Evolutionary conservation across 768 basidiomycete species (phyloP), one percentile per base, ranked within the genome.

Genomic region (Russula vinacea): DNA sequence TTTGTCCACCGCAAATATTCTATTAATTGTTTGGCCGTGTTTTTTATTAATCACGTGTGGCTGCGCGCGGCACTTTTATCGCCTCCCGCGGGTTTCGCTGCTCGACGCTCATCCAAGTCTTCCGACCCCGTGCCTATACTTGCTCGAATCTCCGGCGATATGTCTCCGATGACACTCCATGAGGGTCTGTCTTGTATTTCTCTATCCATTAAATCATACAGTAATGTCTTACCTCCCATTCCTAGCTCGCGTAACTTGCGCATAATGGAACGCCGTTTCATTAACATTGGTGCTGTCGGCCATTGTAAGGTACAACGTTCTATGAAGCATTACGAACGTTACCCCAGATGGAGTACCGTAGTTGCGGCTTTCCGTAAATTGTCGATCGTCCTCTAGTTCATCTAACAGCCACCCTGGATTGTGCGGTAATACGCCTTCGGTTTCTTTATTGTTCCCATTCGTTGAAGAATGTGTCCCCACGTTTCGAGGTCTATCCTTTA

Each of bases 241-340:
- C 62, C 47, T 51, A 6, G 32, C 33, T 32, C 32, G 53, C 47
- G 47, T 37, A n/a, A 51, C 16, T 32, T 44, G 62, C 24, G 24
- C 62, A 64, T 47, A 50, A n/a, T 35, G n/a, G 58, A 64, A 64
- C 63, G 63, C 63, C 63, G 63, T 64, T 64, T 64, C 58, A 64
- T 64, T 58, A 58, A 58, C 33, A 33, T 26, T 32, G 47, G 45
- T 29, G 33, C 51, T 45, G 10, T 54, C 58, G 35, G 22, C 37
- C 58, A 60, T 39, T 47, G 42, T 47, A 51, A 52, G 33, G 47
- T 42, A 45, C 29, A 14, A 32, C 44, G 17, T 64, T 47, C 42
- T 53, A 60, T 60, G 58, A 40, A 49, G 1, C 26, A 49, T 62
- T 44, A 16, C 19, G 33, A 35, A 33, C 35, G 24, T 22, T 45